Base-by-base conservation (phyloP, 1,284 basidiomycete species). In the Ganoderma boninense region DNA sequence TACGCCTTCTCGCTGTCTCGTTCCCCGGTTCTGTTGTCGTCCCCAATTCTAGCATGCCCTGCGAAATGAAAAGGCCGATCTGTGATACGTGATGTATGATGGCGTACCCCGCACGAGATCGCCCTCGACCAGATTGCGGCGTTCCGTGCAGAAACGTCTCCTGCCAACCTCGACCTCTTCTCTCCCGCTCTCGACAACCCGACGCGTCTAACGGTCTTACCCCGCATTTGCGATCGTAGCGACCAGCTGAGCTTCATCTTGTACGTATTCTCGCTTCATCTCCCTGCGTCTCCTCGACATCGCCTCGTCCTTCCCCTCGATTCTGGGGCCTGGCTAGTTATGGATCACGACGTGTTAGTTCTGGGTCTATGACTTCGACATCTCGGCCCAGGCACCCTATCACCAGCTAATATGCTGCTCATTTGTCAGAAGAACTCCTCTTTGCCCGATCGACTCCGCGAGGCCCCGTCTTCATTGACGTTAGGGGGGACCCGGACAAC, bases 61-160 rank as follows among this genome's bases (percentile, higher is more conserved):
- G 54, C 29, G 54, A n/a, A 40, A 32, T 35, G 35, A n/a, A n/a
- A 20, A 20, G 32, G 57, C 57, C 57, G 57, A 60, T 60, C 57
- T 60, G 2, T 60, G 57, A 60, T 60, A 35, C 18, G 18, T 57
- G 54, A 57, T 57, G 32, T 16, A 2, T 32, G 35, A 60, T 60
- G 57, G 35, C 35, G n/a, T 60, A 40, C 57, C 57, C 57, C 57
- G 57, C 57, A 60, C 57, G 32, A 60, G 57, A 60, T 60, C 57
- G 57, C 32, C 32, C 35, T 23, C 57, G 57, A 23, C 57, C 14
- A 60, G 57, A 60, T 60, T 20, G 35, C 35, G 57, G 57, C 57
- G 57, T 60, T 60, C 57, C 57, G 57, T 20, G 35, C 57, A 60
- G 57, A 60, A 60, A 32, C 54, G 54, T 57, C 54, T 57, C 26